phyloP scores from a whole-genome alignment of 495 filamentous ascomycete species.

The Penicillium subrubescens region DNA sequence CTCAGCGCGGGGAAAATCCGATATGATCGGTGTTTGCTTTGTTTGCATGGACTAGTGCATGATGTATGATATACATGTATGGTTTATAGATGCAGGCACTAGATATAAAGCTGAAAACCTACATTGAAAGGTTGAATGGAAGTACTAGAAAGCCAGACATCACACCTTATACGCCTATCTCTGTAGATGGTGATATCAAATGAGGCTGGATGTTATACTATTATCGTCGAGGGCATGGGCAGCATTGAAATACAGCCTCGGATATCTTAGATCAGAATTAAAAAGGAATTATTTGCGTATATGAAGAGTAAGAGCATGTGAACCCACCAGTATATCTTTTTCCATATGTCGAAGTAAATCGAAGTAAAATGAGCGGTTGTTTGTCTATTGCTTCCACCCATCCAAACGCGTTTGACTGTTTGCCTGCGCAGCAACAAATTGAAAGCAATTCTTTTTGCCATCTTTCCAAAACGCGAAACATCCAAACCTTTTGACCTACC shows the following conservation, averaged over 20 bases:
- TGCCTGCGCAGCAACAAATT: neutral
- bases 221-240: too few species aligned
- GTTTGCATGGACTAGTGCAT: slow-evolving; percentile 31
- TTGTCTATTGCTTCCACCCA: neutral
- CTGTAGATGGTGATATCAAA: too few species aligned
- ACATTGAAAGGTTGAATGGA: neutral
- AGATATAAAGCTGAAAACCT: neutral
- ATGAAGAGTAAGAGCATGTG: too few species aligned
- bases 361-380: too few species aligned
- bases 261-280: too few species aligned
- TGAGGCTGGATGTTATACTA: too few species aligned
- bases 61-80: neutral
- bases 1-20: slow-evolving; percentile 19
- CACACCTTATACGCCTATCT: too few species aligned
- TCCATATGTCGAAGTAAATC: too few species aligned
- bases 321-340: too few species aligned
- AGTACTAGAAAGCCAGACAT: too few species aligned
- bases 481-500: neutral
- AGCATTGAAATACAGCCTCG: too few species aligned
- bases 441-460: neutral
- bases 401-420: neutral
- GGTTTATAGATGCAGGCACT: neutral
- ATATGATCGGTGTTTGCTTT: slow-evolving; percentile 29
- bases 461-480: neutral
- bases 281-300: too few species aligned